Conservation (phyloP, 139 green algal species). For the Picochlorum sp. region DNA sequence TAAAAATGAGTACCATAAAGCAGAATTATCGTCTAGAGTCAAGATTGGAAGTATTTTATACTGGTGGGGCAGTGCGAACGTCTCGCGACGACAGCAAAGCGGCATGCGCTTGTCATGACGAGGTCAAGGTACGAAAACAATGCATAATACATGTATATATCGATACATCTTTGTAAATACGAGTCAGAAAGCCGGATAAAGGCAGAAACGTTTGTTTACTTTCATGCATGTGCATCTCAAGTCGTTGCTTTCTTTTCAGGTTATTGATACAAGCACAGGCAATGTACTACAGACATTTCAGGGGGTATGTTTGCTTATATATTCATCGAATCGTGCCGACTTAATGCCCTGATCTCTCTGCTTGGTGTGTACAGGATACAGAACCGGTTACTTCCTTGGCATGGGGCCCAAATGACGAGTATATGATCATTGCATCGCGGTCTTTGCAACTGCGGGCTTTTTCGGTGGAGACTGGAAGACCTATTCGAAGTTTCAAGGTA, state of each 20-base stretch:
- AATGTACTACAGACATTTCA: slow-evolving; percentile 47
- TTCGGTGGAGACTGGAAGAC: slow-evolving; percentile 41
- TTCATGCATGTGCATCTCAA: background rate
- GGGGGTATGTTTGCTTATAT: slow-evolving; percentile 38
- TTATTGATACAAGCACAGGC: slow-evolving; percentile 56
- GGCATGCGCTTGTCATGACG: slow-evolving; percentile 73
- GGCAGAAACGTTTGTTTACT: too few species aligned
- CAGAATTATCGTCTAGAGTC: slow-evolving; percentile 47
- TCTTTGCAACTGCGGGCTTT: slow-evolving; percentile 62
- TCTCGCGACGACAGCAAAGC: slow-evolving; percentile 51
- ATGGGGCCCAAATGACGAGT: slow-evolving; percentile 56
- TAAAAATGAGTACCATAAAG: slow-evolving; percentile 38
- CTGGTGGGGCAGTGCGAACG: slow-evolving; percentile 57
- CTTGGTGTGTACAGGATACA: slow-evolving; percentile 49
- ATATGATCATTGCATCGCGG: slow-evolving; percentile 67
- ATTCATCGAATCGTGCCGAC: background rate
- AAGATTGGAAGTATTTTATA: slow-evolving; percentile 85
- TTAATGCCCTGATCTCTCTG: background rate
- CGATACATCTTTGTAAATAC: background rate
- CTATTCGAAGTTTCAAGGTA: slow-evolving; percentile 52
- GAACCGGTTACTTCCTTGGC: slow-evolving; percentile 80
- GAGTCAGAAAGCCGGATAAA: background rate
- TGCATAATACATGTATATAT: background rate
- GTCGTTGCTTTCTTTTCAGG: slow-evolving; percentile 22
- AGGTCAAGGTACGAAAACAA: slow-evolving; percentile 65